phyloP scores from a whole-genome alignment of 352 stramenopile species.

The Pythium diclinum region DNA sequence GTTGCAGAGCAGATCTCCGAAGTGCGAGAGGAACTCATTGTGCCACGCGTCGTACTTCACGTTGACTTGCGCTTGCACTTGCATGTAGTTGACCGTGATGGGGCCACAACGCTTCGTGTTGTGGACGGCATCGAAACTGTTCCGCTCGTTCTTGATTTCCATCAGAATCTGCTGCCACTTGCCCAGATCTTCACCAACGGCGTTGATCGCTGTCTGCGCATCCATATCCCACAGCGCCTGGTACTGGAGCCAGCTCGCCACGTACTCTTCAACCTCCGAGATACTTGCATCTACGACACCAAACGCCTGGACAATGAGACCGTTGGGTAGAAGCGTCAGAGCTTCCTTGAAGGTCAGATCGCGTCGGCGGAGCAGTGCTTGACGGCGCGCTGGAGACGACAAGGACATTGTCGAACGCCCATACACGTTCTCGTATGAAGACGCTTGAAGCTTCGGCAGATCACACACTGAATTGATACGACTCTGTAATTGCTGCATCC shows the following conservation, averaged over 20 bases:
- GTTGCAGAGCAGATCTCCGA: conserved; percentile 92
- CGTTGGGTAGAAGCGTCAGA: conserved; percentile 48
- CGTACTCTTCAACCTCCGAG: conserved; percentile 90
- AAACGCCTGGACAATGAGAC: conserved; percentile 77
- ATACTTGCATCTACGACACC: conserved; percentile 70
- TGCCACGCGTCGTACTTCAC: conserved; percentile 99
- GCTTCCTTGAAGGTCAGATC: conserved; percentile 76
- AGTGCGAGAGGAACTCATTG: conserved; percentile 96
- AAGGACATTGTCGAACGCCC: conserved; percentile 59
- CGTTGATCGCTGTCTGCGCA: conserved; percentile 90
- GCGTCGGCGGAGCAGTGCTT: conserved; percentile 39
- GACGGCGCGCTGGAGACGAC: conserved; percentile 62
- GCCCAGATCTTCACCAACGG: conserved; percentile 92
- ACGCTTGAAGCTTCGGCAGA: conserved; percentile 87
- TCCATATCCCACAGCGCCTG: conserved; percentile 99
- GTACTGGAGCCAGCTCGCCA: conserved; percentile 97
- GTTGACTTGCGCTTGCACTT: conserved; percentile 92
- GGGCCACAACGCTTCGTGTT: conserved; percentile 89
- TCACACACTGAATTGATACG: conserved; percentile 94
- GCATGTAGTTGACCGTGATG: conserved; percentile 89
- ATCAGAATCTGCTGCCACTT: conserved; percentile 97
- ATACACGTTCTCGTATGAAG: conserved; percentile 87
- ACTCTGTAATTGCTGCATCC: conserved; percentile 91
- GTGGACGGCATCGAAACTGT: conserved; percentile 92
- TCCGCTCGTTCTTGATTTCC: conserved; percentile 94